Evolutionary conservation across 805 yeast genomes (phyloP).

Genomic region (Yarrowia sp.): DNA sequence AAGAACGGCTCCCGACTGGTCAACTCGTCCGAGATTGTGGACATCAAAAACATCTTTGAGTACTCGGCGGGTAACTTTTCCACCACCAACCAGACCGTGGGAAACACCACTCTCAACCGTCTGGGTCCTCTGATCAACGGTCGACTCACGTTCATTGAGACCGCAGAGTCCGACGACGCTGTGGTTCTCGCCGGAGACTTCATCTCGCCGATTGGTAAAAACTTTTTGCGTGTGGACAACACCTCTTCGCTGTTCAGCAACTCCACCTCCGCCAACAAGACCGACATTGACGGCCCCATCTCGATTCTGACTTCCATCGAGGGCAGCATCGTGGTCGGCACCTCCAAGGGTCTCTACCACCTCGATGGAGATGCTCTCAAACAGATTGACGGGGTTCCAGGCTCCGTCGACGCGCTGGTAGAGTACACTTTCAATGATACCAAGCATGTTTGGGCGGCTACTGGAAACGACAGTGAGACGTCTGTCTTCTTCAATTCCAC

Average conservation of each 20-base stretch:
- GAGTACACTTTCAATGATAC: conserved; percentile 24
- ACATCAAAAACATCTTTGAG: conserved; percentile 81
- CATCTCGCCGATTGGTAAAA: conserved; percentile 20
- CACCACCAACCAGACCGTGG: conserved; percentile 51
- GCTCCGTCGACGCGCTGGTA: neutral
- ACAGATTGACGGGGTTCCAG: conserved; percentile 1
- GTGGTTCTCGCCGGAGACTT: conserved; percentile 27
- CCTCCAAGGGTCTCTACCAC: conserved; percentile 7
- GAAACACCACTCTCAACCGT: conserved; percentile 58
- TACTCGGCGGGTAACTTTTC: conserved; percentile 75
- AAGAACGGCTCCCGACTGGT: conserved; percentile 18
- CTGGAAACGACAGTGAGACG: neutral
- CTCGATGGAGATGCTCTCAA: conserved; percentile 2
- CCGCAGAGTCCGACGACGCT: neutral
- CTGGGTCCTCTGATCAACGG: conserved; percentile 46
- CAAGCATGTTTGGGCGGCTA: conserved; percentile 9
- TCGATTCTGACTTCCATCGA: neutral
- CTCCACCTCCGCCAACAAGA: conserved; percentile 19
- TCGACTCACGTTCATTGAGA: conserved; percentile 2
- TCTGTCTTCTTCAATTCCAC: conserved; percentile 27
- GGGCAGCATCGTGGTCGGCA: conserved; percentile 3
- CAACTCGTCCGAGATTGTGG: conserved; percentile 40
- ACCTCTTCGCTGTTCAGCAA: neutral
- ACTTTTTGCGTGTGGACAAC: conserved; percentile 2
- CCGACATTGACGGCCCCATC: conserved; percentile 24